Evolutionary conservation across 2,329 filamentous ascomycete species (phyloP).

Genomic region (Alternaria alternata): DNA sequence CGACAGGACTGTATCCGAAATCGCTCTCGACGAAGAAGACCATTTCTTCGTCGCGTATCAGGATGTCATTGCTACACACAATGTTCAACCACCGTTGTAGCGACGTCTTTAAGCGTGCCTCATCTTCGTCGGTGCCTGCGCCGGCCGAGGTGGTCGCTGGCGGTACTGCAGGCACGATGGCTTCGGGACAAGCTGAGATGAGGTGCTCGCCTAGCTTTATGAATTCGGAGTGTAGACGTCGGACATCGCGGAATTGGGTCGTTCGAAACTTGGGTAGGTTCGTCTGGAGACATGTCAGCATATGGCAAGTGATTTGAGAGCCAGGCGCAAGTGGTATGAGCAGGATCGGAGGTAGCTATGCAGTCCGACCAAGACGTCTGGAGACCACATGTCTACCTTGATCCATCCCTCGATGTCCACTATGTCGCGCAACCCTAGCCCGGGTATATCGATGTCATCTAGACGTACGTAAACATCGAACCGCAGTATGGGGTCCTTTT

Average conservation of each 20-base stretch:
- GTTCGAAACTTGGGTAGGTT: constrained; percentile 98
- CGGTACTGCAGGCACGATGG: constrained; percentile 91
- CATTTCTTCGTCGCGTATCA: constrained; percentile 97
- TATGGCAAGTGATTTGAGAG: neutral
- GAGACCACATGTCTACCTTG: constrained; percentile 10
- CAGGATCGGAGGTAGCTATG: neutral
- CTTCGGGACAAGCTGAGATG: constrained; percentile 96
- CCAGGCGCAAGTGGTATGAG: neutral
- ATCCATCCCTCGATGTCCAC: constrained; percentile 8
- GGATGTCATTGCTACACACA: constrained; percentile 87
- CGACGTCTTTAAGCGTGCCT: constrained; percentile 83
- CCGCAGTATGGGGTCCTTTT: constrained; percentile 92
- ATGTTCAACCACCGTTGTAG: constrained; percentile 96
- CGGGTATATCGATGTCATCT: neutral
- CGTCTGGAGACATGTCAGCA: constrained; percentile 66
- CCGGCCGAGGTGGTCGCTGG: constrained; percentile 94
- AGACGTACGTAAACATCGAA: constrained; percentile 92
- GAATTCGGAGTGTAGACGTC: constrained; percentile 94
- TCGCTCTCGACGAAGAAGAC: constrained; percentile 98
- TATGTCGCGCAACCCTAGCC: constrained; percentile 2
- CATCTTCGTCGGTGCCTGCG: constrained; percentile 95
- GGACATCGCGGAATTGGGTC: constrained; percentile 96
- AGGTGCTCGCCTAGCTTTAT: constrained; percentile 95
- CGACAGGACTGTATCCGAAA: constrained; percentile 95
- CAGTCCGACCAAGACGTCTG: neutral